Evolutionary conservation across 2,329 filamentous ascomycete species (phyloP).

Genomic region (Cryphonectria parasitica): DNA sequence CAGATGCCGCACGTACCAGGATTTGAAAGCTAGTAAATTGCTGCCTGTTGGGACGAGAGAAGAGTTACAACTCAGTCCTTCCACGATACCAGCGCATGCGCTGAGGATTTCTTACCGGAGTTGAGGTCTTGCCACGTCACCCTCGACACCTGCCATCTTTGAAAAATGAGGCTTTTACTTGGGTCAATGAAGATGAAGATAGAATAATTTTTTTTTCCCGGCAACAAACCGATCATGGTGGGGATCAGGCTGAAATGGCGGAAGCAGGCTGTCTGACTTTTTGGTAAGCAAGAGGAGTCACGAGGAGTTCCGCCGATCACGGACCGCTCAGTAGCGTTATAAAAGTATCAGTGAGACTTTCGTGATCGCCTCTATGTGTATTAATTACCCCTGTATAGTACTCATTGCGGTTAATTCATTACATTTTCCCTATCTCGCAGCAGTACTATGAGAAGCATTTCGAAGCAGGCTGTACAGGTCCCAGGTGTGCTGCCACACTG

Average conservation of each 20-base stretch:
- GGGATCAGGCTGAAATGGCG: not conserved
- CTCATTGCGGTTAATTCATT: not conserved
- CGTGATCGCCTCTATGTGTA: not conserved
- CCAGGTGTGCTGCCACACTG: not conserved
- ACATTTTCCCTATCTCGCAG: not conserved
- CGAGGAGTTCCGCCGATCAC: not conserved
- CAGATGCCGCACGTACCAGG: conserved; percentile 16
- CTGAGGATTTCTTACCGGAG: not conserved
- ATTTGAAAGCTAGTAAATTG: conserved; percentile 27
- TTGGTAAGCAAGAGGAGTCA: not conserved
- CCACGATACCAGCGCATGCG: not conserved
- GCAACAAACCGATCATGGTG: not conserved
- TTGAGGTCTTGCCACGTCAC: conserved; percentile 6
- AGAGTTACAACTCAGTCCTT: not conserved
- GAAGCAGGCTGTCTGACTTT: not conserved
- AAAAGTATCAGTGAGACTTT: not conserved
- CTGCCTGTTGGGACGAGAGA: conserved; percentile 7
- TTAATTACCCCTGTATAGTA: not conserved
- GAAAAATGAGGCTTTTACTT: not conserved
- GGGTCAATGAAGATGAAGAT: not conserved
- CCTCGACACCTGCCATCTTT: not conserved
- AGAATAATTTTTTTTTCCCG: no score
- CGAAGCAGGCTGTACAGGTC: not conserved
- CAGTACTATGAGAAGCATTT: not conserved
- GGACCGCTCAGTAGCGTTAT: not conserved